Evolutionary conservation across 768 basidiomycete species (phyloP).

Genomic region (Tylopilus plumbeoviolaceoides): DNA sequence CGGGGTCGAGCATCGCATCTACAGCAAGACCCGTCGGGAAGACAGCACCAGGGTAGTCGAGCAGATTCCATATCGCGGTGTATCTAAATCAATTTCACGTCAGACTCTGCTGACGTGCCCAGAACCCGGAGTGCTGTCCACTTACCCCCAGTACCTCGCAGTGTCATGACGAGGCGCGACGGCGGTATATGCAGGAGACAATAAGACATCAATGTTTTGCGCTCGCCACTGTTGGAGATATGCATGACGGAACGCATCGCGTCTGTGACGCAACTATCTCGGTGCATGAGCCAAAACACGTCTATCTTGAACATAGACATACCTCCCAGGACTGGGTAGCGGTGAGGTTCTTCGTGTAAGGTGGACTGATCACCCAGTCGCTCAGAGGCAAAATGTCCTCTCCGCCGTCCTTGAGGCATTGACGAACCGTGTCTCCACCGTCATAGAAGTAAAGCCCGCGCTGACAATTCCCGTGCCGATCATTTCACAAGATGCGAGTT

Average conservation of each 20-base stretch:
- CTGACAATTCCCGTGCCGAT: slow-evolving; percentile 15
- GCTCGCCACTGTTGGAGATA: slow-evolving; percentile 37
- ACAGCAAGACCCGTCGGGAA: no score
- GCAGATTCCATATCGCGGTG: no score
- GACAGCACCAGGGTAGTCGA: no score
- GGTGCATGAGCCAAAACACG: not conserved
- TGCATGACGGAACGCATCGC: slow-evolving; percentile 33
- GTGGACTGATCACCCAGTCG: slow-evolving; percentile 34
- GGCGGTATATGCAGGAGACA: not conserved
- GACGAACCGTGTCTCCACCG: slow-evolving; percentile 29
- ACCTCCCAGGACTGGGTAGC: slow-evolving; percentile 31
- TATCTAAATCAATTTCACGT: no score
- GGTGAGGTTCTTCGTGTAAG: slow-evolving; percentile 23
- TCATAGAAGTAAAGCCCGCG: slow-evolving; percentile 37
- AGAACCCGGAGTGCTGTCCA: no score
- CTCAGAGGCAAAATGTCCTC: slow-evolving; percentile 35
- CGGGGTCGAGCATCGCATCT: no score
- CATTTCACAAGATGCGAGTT: no score
- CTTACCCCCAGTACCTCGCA: no score
- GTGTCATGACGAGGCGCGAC: no score
- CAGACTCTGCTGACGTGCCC: no score
- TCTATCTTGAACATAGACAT: not conserved
- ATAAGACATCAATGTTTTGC: slow-evolving; percentile 10
- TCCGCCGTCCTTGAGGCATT: slow-evolving; percentile 24
- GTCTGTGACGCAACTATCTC: slow-evolving; percentile 24